Percentiles rank a stretch among this genome's conserved stretches.
Conservation (phyloP, 1,139 yeast genomes). For the Saccharomyces hybrid region DNA sequence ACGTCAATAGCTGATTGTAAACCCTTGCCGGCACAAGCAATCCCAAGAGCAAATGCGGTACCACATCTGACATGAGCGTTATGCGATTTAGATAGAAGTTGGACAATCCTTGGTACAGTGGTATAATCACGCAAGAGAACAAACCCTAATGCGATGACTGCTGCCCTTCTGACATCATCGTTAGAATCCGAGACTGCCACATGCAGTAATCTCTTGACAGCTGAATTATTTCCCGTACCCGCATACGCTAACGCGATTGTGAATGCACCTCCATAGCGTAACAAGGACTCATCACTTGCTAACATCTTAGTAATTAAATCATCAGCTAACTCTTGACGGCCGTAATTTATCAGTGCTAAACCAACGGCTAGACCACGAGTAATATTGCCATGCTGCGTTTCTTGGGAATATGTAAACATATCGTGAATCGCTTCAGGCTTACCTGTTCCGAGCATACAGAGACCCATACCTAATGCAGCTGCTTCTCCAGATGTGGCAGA, state of each 20-base stretch:
- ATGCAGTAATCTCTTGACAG: constrained; percentile 79
- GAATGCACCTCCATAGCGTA: constrained; percentile 94
- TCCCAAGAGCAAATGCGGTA: constrained; percentile 94
- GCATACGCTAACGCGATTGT: constrained; percentile 93
- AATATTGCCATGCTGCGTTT: constrained; percentile 92
- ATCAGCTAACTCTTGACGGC: constrained; percentile 78
- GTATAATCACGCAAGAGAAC: constrained; percentile 83
- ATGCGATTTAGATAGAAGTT: constrained; percentile 85
- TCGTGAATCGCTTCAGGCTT: constrained; percentile 63
- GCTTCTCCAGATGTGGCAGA: constrained; percentile 95
- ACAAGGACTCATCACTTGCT: constrained; percentile 68
- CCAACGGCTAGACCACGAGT: constrained; percentile 89
- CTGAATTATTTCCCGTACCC: constrained; percentile 87
- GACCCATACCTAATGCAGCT: constrained; percentile 94
- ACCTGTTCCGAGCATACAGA: constrained; percentile 93
- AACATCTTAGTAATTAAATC: constrained; percentile 58
- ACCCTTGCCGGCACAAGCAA: constrained; percentile 94
- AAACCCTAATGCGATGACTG: constrained; percentile 91
- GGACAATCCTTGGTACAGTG: constrained; percentile 92
- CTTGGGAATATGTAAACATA: constrained; percentile 87
- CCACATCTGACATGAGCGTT: constrained; percentile 98
- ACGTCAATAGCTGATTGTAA: constrained; percentile 84
- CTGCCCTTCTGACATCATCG: constrained; percentile 94
- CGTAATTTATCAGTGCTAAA: constrained; percentile 77
- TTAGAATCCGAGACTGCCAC: constrained; percentile 94